A percentile compares a stretch with the other conserved stretches of the same genome.
Evolutionary conservation across 768 basidiomycete species (phyloP).

Genomic region (Agaricus subrufescens): DNA sequence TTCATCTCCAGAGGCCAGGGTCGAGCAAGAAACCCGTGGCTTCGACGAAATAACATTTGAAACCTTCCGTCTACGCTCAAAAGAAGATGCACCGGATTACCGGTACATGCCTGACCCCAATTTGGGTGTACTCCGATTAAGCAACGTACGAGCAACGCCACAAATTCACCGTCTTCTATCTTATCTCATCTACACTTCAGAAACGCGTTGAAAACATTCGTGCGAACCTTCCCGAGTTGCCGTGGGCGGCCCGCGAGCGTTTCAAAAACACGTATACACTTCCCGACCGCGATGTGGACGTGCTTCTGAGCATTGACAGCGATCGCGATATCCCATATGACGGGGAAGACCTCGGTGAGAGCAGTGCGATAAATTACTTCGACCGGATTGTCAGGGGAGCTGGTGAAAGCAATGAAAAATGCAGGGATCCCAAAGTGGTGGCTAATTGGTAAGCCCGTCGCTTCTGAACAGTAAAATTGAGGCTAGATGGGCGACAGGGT

Average conservation of each 20-base stretch:
- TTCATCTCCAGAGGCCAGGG: conserved; percentile 27
- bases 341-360: conserved; percentile 32
- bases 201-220: conserved; percentile 52
- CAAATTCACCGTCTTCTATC: no score
- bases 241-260: conserved; percentile 53
- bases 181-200: conserved; percentile 28
- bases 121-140: conserved; percentile 66
- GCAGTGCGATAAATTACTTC: conserved; percentile 66
- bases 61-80: conserved; percentile 80
- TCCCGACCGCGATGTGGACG: conserved; percentile 62
- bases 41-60: conserved; percentile 79
- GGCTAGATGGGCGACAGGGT: conserved; percentile 49
- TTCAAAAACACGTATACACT: conserved; percentile 46
- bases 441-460: conserved; percentile 71
- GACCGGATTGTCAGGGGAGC: conserved; percentile 52
- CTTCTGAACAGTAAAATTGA: not conserved
- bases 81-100: conserved; percentile 95
- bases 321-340: conserved; percentile 60
- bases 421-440: conserved; percentile 62
- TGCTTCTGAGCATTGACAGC: conserved; percentile 70
- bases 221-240: conserved; percentile 68
- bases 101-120: conserved; percentile 98
- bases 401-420: conserved; percentile 4
- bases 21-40: conserved; percentile 86
- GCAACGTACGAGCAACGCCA: conserved; percentile 29